Evolutionary conservation across 768 basidiomycete species (phyloP).

Genomic region (Calocybe cyanea): DNA sequence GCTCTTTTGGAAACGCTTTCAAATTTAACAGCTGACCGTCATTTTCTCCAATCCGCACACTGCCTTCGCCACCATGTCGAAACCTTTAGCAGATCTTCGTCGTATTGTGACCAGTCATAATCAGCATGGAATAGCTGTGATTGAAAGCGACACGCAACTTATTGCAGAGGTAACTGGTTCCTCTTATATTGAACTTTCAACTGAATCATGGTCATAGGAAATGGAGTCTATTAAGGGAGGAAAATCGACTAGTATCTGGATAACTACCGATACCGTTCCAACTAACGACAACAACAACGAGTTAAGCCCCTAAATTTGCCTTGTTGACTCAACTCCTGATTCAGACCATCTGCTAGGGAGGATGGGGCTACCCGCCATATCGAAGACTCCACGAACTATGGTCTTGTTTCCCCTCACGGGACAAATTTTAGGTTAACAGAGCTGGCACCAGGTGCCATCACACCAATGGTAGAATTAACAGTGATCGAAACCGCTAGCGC

Average conservation of each 20-base stretch:
- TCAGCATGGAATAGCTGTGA: slow-evolving; percentile 34
- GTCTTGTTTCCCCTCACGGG: slow-evolving; percentile 40
- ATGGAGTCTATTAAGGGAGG: slow-evolving; percentile 33
- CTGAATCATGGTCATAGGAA: slow-evolving; percentile 17
- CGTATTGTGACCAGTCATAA: slow-evolving; percentile 52
- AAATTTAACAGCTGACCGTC: slow-evolving; percentile 3
- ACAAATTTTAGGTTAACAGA: slow-evolving; percentile 52
- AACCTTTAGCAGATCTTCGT: slow-evolving; percentile 27
- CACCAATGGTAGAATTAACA: slow-evolving; percentile 41
- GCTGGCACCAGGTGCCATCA: slow-evolving; percentile 45
- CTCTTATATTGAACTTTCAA: not conserved
- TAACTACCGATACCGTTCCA: slow-evolving; percentile 43
- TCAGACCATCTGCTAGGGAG: slow-evolving; percentile 28
- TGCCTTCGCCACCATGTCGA: slow-evolving; percentile 22
- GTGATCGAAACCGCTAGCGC: not conserved
- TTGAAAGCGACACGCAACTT: slow-evolving; percentile 32
- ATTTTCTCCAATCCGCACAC: slow-evolving; percentile 5
- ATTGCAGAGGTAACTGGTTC: slow-evolving; percentile 23
- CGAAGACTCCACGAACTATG: slow-evolving; percentile 34
- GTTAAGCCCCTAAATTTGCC: slow-evolving; percentile 13
- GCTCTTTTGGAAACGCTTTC: not conserved
- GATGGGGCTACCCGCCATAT: slow-evolving; percentile 45
- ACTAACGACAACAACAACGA: slow-evolving; percentile 50
- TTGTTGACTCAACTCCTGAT: not conserved
- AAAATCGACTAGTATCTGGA: slow-evolving; percentile 41